Conservation (phyloP, 768 basidiomycete genomes). For the Hydnomerulius pinastri region DNA sequence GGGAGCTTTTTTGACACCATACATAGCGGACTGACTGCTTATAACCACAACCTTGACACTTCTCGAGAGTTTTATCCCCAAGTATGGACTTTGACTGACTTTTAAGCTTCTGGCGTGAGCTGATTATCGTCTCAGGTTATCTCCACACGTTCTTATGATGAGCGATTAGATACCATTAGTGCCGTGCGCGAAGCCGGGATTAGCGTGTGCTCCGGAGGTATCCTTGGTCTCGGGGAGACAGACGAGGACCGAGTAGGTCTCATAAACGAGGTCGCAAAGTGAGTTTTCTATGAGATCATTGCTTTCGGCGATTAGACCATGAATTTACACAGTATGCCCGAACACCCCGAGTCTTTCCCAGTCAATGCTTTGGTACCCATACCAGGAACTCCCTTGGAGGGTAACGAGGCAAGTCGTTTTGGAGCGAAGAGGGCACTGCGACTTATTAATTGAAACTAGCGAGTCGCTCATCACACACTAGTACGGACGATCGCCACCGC, state of each 20-base stretch:
- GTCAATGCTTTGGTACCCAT: constrained; percentile 98
- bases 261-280: constrained; percentile 93
- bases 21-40: constrained; percentile 85
- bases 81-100: constrained; percentile 42
- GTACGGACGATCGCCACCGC: constrained; percentile 95
- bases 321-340: constrained; percentile 66
- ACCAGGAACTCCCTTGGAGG: constrained; percentile 88
- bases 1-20: neutral
- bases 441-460: constrained; percentile 45
- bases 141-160: constrained; percentile 92
- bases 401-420: constrained; percentile 67
- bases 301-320: constrained; percentile 4
- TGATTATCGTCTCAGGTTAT: constrained; percentile 65
- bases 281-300: constrained; percentile 27
- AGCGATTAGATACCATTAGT: constrained; percentile 84
- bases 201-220: constrained; percentile 96
- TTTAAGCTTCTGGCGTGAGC: neutral
- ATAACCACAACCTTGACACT: constrained; percentile 99
- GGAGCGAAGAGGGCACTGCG: neutral
- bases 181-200: constrained; percentile 95
- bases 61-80: constrained; percentile 95
- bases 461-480: constrained; percentile 78
- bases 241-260: constrained; percentile 89
- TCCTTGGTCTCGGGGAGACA: constrained; percentile 90
- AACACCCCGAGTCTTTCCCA: constrained; percentile 98